Percentiles rank a stretch among this genome's conserved stretches.
phyloP scores from a whole-genome alignment of 768 basidiomycete species.

The Rhodotorula toruloides region DNA sequence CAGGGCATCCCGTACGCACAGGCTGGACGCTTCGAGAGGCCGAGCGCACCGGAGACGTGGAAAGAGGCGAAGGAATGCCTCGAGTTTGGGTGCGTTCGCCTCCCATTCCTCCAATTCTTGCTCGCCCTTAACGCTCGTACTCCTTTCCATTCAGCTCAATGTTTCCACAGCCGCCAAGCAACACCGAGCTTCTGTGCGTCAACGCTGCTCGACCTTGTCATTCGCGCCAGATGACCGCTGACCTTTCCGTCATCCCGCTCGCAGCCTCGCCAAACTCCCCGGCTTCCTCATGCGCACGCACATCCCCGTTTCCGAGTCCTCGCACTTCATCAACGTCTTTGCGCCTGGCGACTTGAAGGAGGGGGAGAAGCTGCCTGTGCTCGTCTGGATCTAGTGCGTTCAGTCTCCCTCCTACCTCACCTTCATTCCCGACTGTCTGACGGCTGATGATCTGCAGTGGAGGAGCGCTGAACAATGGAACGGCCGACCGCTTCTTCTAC shows the following conservation, averaged over 20 bases:
- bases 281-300: constrained; percentile 19
- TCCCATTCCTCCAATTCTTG: not conserved
- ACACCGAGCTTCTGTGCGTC: constrained; percentile 15
- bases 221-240: rapidly evolving
- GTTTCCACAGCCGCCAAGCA: constrained; percentile 26
- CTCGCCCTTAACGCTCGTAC: not conserved
- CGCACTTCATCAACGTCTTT: constrained; percentile 54
- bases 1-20: constrained; percentile 35
- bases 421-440: not conserved
- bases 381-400: constrained; percentile 53
- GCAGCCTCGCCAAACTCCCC: constrained; percentile 10
- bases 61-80: not conserved
- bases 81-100: constrained; percentile 25
- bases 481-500: constrained; percentile 22
- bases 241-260: not conserved
- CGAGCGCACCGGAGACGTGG: not conserved
- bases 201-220: rapidly evolving
- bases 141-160: not conserved
- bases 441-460: constrained; percentile 12
- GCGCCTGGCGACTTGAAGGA: constrained; percentile 47
- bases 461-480: constrained; percentile 31
- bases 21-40: constrained; percentile 22
- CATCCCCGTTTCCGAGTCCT: constrained; percentile 49
- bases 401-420: not conserved
- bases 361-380: constrained; percentile 48